Base-by-base conservation (phyloP, 768 basidiomycete species). In the Suillus paluster region DNA sequence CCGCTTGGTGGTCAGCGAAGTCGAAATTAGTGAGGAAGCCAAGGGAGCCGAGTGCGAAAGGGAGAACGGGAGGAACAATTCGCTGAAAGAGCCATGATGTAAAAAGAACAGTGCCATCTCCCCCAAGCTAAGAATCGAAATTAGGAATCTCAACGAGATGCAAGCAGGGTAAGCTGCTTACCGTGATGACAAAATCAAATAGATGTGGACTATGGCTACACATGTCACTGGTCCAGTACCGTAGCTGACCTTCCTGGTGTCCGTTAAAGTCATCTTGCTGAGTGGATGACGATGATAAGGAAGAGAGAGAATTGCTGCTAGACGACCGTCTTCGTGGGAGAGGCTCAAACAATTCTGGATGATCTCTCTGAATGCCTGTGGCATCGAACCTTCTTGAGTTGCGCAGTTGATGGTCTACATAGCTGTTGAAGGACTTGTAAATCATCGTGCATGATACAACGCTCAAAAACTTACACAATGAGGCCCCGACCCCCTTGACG, bases 81-180 rank as follows among this genome's bases (percentile, higher is more conserved):
- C 89, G 88, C 74, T 99, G 97, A 81, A 99, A 99, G 36, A 99
- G 81, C 97, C 97, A 99, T 4, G 97, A 99, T 6, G 97, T 97
- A 79, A 98, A 99, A 17, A 99, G 85, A 3, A 99, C 96, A 0
- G 97, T 99, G 15, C 97, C 97, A 73, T 99, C 97, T 11, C 97
- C 97, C 52, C 97, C 97, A 64, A 99, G 89, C 96, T 98, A 70
- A 34, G 46, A 41, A 59, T 27, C 44, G 38, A 58, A 27, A 68
- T 70, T 36, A 73, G 64, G 39, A 25, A 42, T 42, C n/a, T 45
- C 10, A 34, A 57, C 57, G 15, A 46, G 56, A 30, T 38, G 45
- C 41, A 25, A 23, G 59, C 46, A 44, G 33, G 27, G 15, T 23
- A 33, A n/a, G 27, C 36, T 53, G 80, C 93, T 78, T 70, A 97